Base-by-base conservation (phyloP, 306 rosid genomes). In the Hippophae rhamnoides region DNA sequence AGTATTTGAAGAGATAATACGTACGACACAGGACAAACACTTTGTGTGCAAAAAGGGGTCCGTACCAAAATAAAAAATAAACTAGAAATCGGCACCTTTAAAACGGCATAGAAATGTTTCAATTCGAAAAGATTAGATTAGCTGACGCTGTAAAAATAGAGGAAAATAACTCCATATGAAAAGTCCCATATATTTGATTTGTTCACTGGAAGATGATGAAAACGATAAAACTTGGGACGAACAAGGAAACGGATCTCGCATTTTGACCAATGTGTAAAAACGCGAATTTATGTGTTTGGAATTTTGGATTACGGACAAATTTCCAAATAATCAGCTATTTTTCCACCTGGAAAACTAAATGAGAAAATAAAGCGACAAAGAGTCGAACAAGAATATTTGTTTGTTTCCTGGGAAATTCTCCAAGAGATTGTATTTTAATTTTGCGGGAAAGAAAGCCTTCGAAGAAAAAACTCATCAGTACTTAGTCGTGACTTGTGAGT, bases 161-260 rank as follows among this genome's bases (percentile, higher is more conserved):
- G 78, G 78, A 61, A 56, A 48, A 52, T 38, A 66, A 56, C 5
- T 63, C 13, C 31, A 58, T 47, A 10, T 59, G 78, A 63, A 65
- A 61, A 27, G 58, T 27, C 66, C 31, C 38, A 38, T 31, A 38
- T 31, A 56, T 66, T 70, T 68, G 78, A 62, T 48, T 40, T 27
- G 38, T 61, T 44, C 71, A 63, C 50, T 13, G 18, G 58, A 62
- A n/a, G 62, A 54, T 11, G 43, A 14, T 43, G 57, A 25, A 13
- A 7, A 54, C 41, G 9, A 7, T 41, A 55, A 71, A 18, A 65
- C 49, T 61, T 52, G 69, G 38, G 70, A 64, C 73, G 49, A 50
- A 47, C 60, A 65, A 75, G 69, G 69, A 61, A 64, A 49, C 9
- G 67, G 89, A 81, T 87, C 82, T 81, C 58, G 64, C 84, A 71